Evolutionary conservation across 139 green algal species (phyloP), one percentile per base, ranked within the genome.

Genomic region (Axilococcus clingmanii): DNA sequence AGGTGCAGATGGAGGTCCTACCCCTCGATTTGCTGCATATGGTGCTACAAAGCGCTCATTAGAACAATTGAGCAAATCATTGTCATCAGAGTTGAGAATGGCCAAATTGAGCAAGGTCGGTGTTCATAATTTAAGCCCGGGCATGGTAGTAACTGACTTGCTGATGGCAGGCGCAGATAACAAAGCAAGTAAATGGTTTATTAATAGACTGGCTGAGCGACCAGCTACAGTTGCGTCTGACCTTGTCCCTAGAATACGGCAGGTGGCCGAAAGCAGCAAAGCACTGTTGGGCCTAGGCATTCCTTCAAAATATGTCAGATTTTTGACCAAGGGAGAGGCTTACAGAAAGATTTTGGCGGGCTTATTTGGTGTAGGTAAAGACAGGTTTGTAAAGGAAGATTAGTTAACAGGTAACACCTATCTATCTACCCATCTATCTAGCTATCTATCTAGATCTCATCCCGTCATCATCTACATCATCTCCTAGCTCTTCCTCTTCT

Each of bases 91-190:
- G 63, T 50, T 77, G 4, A 59, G 57, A 25, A 48, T 74, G 52
- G 46, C 52, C 15, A 46, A 53, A 23, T 72, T 89, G 30, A 64
- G 67, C n/a, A 81, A 89, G 37, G 81, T 95, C 7, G 68, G 65
- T 25, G 56, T 95, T 7, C 87, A 95, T 71, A 91, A 91, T 62
- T 69, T 95, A 27, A 83, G 64, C 2, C 82, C 83, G 0, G 83
- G 83, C 24, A 97, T 97, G 90, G 86, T 96, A 7, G 92, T 80
- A 12, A 97, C 89, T 20, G 83, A 96, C 15, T 68, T 96, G 48
- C 73, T 96, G 5, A 93, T 95, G 85, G 75, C 80, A 19, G 86
- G 87, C 22, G 54, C 47, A 14, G 61, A 90, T 63, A 84, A 70
- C 5, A 48, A 74, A 6, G 56, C 76, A 8, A 71, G 76, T 27